Evolutionary conservation across 2,329 filamentous ascomycete species (phyloP), one percentile per base, ranked within the genome.

Genomic region (Hymenoscyphus fructigenus): DNA sequence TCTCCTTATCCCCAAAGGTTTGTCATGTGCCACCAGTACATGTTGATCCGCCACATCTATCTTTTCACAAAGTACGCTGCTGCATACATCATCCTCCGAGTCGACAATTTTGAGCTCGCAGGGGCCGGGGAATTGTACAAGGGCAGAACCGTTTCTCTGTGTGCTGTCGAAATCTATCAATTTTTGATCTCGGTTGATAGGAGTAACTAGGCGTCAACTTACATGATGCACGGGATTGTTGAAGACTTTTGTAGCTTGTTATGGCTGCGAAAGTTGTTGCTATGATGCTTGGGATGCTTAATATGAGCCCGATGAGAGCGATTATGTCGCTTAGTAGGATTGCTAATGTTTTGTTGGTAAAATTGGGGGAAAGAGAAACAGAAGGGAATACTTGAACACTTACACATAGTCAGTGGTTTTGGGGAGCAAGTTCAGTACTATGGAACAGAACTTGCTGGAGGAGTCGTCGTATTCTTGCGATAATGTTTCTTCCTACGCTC

Each of bases 211-310:
- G 1, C n/a, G 1, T 44, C 15, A n/a, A 66, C 62, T 62, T 63
- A 68, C 65, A 65, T 36, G 58, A n/a, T 58, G 34, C 15, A 17
- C 58, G 44, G 56, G 59, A 62, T 28, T 68, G 65, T n/a, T 67
- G 65, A 38, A 68, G 62, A 32, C 63, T 68, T 65, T 55, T 17
- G 60, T 68, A 68, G 38, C 63, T 67, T 28, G 65, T 60, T 23
- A 68, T 63, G 32, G 57, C 60, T 23, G 62, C 61, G 7, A 63
- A 28, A 23, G 67, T 65, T 56, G 67, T 65, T n/a, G 65, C 67
- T 32, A 68, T 64, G 29, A 68, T 64, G 36, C 65, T 58, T 60
- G 65, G 67, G 26, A 68, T 67, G 50, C 67, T 62, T 58, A 68
- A 15, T 57, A 67, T 59, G 47, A 67, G 67, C 23, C 62, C 65